Percentiles rank a stretch among this genome's conserved stretches.
Evolutionary conservation across 1,139 yeast genomes (phyloP).

Genomic region (Hansenula lynferdii): DNA sequence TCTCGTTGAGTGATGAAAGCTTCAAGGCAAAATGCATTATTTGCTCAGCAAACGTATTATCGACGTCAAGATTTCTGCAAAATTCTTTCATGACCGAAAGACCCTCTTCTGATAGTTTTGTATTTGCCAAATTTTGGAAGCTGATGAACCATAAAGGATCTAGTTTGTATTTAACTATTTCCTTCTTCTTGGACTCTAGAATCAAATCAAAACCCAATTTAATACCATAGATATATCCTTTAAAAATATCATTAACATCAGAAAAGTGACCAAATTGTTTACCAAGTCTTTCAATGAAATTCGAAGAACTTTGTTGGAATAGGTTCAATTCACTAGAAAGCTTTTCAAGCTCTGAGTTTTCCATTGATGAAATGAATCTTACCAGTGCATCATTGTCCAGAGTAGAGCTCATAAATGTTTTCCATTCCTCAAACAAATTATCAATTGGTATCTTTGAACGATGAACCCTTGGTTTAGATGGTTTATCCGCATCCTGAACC

Average conservation of each 20-base stretch:
- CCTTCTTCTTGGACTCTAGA: constrained; percentile 19
- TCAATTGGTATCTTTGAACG: constrained; percentile 59
- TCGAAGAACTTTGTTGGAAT: constrained; percentile 69
- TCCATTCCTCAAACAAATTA: constrained; percentile 77
- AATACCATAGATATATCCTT: constrained; percentile 63
- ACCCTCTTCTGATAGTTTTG: constrained; percentile 20
- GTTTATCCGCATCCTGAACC: constrained; percentile 27
- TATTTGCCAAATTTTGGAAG: constrained; percentile 26
- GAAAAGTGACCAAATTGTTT: constrained; percentile 53
- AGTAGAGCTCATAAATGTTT: constrained; percentile 61
- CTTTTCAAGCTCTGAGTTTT: constrained; percentile 22
- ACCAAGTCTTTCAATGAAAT: constrained; percentile 56
- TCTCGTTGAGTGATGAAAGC: constrained; percentile 18
- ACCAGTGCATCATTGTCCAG: constrained; percentile 44
- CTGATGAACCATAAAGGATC: constrained; percentile 47
- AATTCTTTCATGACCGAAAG: constrained; percentile 34
- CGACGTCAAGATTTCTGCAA: constrained; percentile 39
- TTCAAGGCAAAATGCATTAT: constrained; percentile 37
- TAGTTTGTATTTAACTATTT: constrained; percentile 17
- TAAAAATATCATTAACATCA: constrained; percentile 74
- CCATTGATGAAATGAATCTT: constrained; percentile 33
- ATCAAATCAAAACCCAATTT: constrained; percentile 70
- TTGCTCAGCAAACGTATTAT: constrained; percentile 43
- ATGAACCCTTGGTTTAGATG: constrained; percentile 58
- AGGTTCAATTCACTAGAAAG: constrained; percentile 42